Percentiles rank a stretch among this genome's conserved stretches.
Evolutionary conservation across 495 filamentous ascomycete genomes (phyloP).

Genomic region (Xylaria cubensis): DNA sequence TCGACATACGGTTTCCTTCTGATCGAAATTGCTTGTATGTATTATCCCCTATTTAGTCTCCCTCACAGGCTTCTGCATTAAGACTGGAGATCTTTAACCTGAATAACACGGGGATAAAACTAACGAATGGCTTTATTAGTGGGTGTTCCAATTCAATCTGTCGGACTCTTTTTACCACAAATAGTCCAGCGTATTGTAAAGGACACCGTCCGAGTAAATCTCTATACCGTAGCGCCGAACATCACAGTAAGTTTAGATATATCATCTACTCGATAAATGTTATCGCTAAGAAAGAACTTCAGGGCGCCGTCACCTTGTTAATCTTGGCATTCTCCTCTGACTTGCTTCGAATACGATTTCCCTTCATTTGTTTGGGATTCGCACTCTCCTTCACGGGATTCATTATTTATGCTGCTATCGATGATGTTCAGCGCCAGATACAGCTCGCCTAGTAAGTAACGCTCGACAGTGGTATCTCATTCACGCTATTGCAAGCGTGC

Average conservation of each 20-base stretch:
- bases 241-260: conserved; percentile 45
- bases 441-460: conserved; percentile 64
- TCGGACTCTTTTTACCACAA: conserved; percentile 75
- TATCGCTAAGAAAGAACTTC: conserved; percentile 31
- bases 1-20: conserved; percentile 67
- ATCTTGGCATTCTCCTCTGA: conserved; percentile 73
- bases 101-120: not conserved
- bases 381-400: conserved; percentile 76
- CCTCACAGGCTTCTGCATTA: not conserved
- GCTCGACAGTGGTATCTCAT: not conserved
- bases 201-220: conserved; percentile 71
- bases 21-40: conserved; percentile 61
- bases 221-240: conserved; percentile 80
- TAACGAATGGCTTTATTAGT: conserved; percentile 53
- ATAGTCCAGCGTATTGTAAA: conserved; percentile 71
- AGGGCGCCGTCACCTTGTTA: conserved; percentile 72
- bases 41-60: not conserved
- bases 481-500: not conserved
- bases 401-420: conserved; percentile 73
- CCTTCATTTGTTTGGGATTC: conserved; percentile 76
- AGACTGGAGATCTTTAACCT: not conserved
- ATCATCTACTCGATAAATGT: not conserved
- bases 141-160: conserved; percentile 76
- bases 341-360: conserved; percentile 68
- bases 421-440: conserved; percentile 62